Evolutionary conservation across 2,329 filamentous ascomycete species (phyloP), one percentile per base, ranked within the genome.

Genomic region (Claviceps fusiformis): DNA sequence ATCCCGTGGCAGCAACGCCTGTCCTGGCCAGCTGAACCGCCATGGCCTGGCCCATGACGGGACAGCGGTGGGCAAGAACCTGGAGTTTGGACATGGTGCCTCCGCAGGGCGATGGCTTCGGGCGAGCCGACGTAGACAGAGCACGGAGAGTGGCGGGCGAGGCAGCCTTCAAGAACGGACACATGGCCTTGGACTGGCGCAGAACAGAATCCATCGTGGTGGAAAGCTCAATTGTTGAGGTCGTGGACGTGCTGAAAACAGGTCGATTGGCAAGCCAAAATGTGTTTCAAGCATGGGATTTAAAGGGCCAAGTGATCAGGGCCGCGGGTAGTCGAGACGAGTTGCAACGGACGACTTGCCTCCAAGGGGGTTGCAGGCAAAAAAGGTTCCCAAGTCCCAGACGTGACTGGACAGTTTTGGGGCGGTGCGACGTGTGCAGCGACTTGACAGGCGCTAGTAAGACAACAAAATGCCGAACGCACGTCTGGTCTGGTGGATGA

Each of bases 41-140:
- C 70, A 98, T 82, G 46, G 93, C 93, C 79, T 96, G 95, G 71
- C 91, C 92, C 93, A 98, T 98, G 71, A 98, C 86, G 57, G 93
- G 93, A 80, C 93, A 98, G 71, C 92, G 89, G 68, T 90, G 86
- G 65, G 89, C 93, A 67, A 95, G 83, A 62, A 93, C 83, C 77
- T 97, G 93, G 65, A 98, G 80, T 75, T 95, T 97, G 67, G 90
- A 95, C 83, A 97, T 95, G 72, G 89, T 89, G 65, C 91, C 89
- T 62, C 91, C 92, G 65, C 90, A 87, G 56, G 85, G 86, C 54
- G 86, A 87, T 43, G 67, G 78, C 69, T 82, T 80, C 62, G 81
- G 67, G 73, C 83, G 71, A 74, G 75, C 83, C 54, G 87, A 79
- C 57, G 86, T 89, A 51, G 87, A 95, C 67, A 98, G 81, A 57